phyloP scores from a whole-genome alignment of 805 yeast species.

The Metschnikowia peoriensis region DNA sequence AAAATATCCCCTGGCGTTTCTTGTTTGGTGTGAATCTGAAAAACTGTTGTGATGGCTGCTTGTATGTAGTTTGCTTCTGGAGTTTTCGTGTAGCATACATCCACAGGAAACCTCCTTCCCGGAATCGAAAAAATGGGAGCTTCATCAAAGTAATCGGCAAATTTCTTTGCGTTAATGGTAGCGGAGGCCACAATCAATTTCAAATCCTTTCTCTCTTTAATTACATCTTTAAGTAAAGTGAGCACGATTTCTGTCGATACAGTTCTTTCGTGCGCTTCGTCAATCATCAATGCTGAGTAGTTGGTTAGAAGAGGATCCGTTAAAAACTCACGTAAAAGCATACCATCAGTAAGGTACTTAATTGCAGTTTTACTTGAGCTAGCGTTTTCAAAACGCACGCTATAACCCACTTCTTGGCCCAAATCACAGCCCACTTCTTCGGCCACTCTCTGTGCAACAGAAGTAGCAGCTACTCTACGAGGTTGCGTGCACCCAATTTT shows the following conservation, averaged over 20 bases:
- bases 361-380: conserved; percentile 63
- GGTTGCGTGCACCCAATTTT: conserved; percentile 91
- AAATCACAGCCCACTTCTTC: conserved; percentile 78
- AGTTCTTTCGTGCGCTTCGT: conserved; percentile 97
- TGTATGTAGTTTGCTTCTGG: conserved; percentile 91
- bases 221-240: conserved; percentile 74
- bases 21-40: conserved; percentile 73
- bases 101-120: conserved; percentile 92
- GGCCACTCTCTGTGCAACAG: conserved; percentile 88
- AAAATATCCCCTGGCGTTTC: conserved; percentile 80
- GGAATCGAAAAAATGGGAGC: conserved; percentile 91
- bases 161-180: conserved; percentile 86
- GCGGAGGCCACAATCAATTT: conserved; percentile 87
- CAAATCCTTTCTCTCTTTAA: conserved; percentile 62
- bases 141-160: conserved; percentile 72
- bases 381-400: conserved; percentile 82
- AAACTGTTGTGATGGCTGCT: conserved; percentile 83
- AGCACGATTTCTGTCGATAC: conserved; percentile 82
- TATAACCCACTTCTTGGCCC: conserved; percentile 89
- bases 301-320: conserved; percentile 65
- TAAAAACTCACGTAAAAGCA: conserved; percentile 81
- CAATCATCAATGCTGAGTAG: conserved; percentile 86
- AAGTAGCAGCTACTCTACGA: conserved; percentile 90
- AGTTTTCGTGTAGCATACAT: conserved; percentile 73
- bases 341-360: conserved; percentile 96